These are phyloP conservation scores for Psilocybe azurescens DNA, from an alignment of 768 basidiomycete species.

Conservation along the genomic window DNA sequence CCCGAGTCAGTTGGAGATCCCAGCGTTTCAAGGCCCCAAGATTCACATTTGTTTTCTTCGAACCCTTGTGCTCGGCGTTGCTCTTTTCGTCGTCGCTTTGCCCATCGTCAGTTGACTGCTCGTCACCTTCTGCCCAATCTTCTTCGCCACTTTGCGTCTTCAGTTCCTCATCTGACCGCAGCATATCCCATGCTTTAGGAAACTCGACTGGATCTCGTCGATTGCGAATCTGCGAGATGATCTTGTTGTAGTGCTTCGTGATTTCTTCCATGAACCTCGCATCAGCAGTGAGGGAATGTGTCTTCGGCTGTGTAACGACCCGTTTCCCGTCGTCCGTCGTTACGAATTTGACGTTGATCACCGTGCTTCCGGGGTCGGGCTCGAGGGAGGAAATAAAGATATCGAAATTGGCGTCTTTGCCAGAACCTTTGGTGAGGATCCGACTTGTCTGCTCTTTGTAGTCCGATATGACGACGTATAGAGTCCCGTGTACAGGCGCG, in stretches of 20 bases:
- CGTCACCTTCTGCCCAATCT: not conserved
- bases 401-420: constrained; percentile 1
- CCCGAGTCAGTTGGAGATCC: not conserved
- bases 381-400: constrained; percentile 8
- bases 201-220: constrained; percentile 1
- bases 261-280: constrained; percentile 8
- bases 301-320: not conserved
- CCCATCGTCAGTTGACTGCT: not conserved
- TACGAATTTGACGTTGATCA: constrained; percentile 6
- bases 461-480: constrained; percentile 13
- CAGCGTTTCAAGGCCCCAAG: not conserved
- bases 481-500: not conserved
- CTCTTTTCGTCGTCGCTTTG: not conserved
- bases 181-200: constrained; percentile 8
- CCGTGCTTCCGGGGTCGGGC: not conserved
- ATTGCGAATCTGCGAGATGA: not conserved
- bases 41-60: not conserved
- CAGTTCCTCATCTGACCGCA: not conserved
- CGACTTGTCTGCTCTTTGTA: constrained; percentile 16
- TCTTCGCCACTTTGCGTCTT: not conserved
- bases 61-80: not conserved
- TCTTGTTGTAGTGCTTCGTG: constrained; percentile 6
- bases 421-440: constrained; percentile 1
- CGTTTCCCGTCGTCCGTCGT: constrained; percentile 1
- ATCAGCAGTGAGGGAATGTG: constrained; percentile 12